Evolutionary conservation across 2,329 filamentous ascomycete species (phyloP), one percentile per base, ranked within the genome.

Genomic region (Fusarium beomiforme): DNA sequence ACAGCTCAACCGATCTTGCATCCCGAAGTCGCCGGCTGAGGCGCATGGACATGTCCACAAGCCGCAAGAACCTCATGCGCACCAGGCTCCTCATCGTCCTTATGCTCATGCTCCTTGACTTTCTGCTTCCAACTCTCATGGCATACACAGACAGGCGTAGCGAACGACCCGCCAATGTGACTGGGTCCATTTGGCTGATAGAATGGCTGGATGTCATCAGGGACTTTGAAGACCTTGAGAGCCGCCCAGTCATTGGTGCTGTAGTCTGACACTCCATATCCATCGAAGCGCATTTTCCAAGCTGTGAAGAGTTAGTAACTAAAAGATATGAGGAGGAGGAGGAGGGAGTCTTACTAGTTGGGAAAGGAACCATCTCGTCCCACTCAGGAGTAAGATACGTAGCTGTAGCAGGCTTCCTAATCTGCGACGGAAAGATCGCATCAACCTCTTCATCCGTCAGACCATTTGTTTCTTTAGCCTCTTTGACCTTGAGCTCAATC

Each of bases 291-390:
- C 2, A 64, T 9, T 12, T 71, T 67, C 61, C 60, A 64, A 5
- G 70, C 69, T 71, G 8, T 13, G 5, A 3, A 12, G 8, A 8
- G 12, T 55, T n/a, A 17, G 31, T 13, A 36, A 29, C 29, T 3
- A 16, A 2, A 1, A 17, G 5, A 11, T 14, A 13, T 3, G 6
- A 5, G 8, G 26, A 11, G 8, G 19, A 9, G 4, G 13, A 21
- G 13, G 19, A 4, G 14, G 13, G 19, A 4, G 14, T 39, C 64
- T 62, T 62, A 69, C 65, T 69, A 4, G 50, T 64, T 3, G 64
- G 72, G 67, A 74, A 75, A 6, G 74, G 70, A 5, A 76, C 42
- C 50, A 76, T 68, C 39, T 75, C 69, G 49, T 73, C 74, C 70
- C 72, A 74, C 12, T 63, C 61, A 2, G 68, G 59, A 3, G 70